Conservation (phyloP, 176 grass and related monocot species). For the Dendrocalamus sinicus region DNA sequence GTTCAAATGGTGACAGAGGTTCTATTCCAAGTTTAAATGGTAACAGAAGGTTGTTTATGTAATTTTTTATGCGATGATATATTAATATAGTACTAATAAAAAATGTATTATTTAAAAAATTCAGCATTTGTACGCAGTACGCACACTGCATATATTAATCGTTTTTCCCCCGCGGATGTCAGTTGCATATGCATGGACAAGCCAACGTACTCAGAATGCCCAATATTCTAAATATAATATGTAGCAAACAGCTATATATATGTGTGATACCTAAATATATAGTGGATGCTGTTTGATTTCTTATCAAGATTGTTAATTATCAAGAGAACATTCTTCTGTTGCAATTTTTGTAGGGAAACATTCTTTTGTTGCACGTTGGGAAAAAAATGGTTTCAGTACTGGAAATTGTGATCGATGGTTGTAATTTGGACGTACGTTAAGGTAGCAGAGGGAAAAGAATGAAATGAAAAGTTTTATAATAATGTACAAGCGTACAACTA, state of each 20-base stretch:
- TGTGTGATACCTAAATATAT: background rate
- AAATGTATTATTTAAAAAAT: too few species aligned
- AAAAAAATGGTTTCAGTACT: background rate
- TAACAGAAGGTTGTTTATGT: too few species aligned
- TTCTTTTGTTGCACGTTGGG: background rate
- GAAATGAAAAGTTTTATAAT: background rate
- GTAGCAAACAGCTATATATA: background rate
- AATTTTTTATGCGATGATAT: too few species aligned
- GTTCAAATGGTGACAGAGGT: too few species aligned
- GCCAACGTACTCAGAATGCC: background rate
- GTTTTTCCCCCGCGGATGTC: background rate
- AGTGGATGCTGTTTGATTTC: background rate
- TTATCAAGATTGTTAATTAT: background rate
- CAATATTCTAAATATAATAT: background rate
- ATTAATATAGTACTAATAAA: too few species aligned
- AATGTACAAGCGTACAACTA: background rate
- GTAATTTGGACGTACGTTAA: background rate
- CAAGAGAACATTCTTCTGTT: background rate
- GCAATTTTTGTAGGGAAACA: too few species aligned
- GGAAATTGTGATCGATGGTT: background rate
- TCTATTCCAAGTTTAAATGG: too few species aligned
- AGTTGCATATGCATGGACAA: constrained; percentile 10
- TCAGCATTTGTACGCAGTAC: background rate
- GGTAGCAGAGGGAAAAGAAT: background rate
- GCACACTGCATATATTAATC: background rate